Evolutionary conservation across 2,329 filamentous ascomycete genomes (phyloP), one percentile per base, ranked within the genome.

Genomic region (Pestalotiopsis sp.): DNA sequence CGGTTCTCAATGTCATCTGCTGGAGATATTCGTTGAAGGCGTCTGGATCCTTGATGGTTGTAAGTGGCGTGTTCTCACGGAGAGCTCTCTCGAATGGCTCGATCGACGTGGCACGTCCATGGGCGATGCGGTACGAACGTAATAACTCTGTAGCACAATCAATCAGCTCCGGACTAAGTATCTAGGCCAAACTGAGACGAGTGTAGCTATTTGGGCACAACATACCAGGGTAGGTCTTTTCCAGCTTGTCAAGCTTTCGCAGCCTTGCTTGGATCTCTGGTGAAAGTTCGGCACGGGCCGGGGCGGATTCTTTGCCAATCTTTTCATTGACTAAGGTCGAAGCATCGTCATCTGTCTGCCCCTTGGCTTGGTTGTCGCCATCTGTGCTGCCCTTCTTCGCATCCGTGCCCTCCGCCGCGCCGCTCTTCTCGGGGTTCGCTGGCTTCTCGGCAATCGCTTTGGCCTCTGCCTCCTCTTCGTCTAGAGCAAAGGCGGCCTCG

Each of bases 31-130:
- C 95, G 6, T 94, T 88, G 41, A 99, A 85, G 2, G 94, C 92
- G 66, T 90, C 88, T 0, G 95, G 93, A 69, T 99, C 96, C 73
- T 86, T 87, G 74, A 99, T 97, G 17, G 94, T 95, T 4, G 93
- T 93, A 45, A 98, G 84, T 2, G 96, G 95, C 0, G 96, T 99
- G 75, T 97, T 93, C 78, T 99, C 96, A 74, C 94, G 93, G 7
- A 99, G 86, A 0, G 92, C 91, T 67, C 93, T 91, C 81, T 99
- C 96, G 78, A 99, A 99, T 0, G 94, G 92, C 77, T 98, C 96
- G 75, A 98, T 97, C 2, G 92, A 90, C 13, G 92, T 90, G 57
- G 95, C 93, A 65, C 94, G 91, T 68, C 93, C 90, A 82, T 99
- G 95, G 20, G 96, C 96, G 72, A 95, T 91, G 70, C 94, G 90